These are phyloP conservation scores for Ramaria sp. DNA, from an alignment of 768 basidiomycete species.

Conservation along the genomic window DNA sequence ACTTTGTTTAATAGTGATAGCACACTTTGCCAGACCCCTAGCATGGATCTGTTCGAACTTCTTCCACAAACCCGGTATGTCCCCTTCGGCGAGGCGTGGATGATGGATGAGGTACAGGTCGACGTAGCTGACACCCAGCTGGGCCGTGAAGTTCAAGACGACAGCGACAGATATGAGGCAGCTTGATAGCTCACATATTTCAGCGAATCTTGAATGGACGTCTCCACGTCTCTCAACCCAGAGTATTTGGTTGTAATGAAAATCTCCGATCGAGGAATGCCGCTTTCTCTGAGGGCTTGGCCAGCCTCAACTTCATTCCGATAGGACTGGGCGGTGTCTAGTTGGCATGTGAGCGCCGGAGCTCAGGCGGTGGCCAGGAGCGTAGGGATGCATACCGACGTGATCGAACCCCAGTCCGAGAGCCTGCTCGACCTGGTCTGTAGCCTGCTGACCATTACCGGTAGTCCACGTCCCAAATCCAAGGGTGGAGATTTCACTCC, in stretches of 20 bases:
- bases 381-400: slow-evolving; percentile 32
- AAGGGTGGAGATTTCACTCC: slow-evolving; percentile 36
- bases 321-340: slow-evolving; percentile 51
- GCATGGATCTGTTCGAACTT: slow-evolving; percentile 49
- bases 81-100: slow-evolving; percentile 41
- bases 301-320: slow-evolving; percentile 52
- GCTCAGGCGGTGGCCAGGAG: not conserved
- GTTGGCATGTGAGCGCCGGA: not conserved
- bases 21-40: slow-evolving; percentile 34
- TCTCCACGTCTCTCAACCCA: slow-evolving; percentile 37
- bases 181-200: slow-evolving; percentile 33
- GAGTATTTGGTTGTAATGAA: slow-evolving; percentile 63
- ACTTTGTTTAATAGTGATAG: not conserved
- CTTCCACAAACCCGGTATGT: slow-evolving; percentile 53
- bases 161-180: not conserved
- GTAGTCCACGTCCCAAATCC: slow-evolving; percentile 59
- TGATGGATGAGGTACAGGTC: slow-evolving; percentile 65
- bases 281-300: slow-evolving; percentile 41
- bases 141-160: not conserved
- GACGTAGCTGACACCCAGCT: slow-evolving; percentile 42
- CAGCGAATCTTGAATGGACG: slow-evolving; percentile 46
- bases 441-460: slow-evolving; percentile 43
- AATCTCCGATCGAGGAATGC: slow-evolving; percentile 42
- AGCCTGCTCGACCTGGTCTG: slow-evolving; percentile 51
- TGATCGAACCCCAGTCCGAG: slow-evolving; percentile 52